phyloP scores from a whole-genome alignment of 2,329 filamentous ascomycete species.

The Claviceps sorghi region DNA sequence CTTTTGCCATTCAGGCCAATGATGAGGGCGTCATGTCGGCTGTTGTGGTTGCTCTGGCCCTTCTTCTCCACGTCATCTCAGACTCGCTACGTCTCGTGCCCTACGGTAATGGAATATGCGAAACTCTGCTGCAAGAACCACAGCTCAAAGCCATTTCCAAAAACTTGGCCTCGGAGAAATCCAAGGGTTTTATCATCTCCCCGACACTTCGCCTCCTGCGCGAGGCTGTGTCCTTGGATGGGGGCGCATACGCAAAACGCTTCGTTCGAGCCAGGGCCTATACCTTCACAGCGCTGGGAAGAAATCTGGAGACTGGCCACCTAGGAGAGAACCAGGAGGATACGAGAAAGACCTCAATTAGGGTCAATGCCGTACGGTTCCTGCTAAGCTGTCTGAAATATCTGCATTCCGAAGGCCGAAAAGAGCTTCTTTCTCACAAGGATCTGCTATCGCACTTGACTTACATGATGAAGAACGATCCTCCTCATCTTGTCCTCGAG shows the following conservation, averaged over 20 bases:
- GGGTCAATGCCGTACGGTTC: conserved; percentile 72
- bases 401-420: conserved; percentile 62
- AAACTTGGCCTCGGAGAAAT: conserved; percentile 64
- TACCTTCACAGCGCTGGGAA: conserved; percentile 65
- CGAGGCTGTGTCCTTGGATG: conserved; percentile 75
- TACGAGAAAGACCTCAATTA: conserved; percentile 56
- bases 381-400: conserved; percentile 66
- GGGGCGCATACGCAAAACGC: conserved; percentile 61
- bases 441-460: conserved; percentile 76
- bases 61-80: conserved; percentile 68
- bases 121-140: conserved; percentile 64
- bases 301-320: conserved; percentile 62
- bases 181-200: conserved; percentile 77
- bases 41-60: conserved; percentile 64
- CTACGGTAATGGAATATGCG: conserved; percentile 64
- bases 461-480: conserved; percentile 63
- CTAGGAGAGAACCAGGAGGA: conserved; percentile 45
- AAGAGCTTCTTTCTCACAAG: conserved; percentile 63
- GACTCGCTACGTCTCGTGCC: conserved; percentile 58
- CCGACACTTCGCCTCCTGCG: conserved; percentile 74
- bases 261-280: conserved; percentile 66
- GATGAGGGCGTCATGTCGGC: conserved; percentile 71
- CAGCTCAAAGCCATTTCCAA: conserved; percentile 69
- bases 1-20: conserved; percentile 62
- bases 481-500: conserved; percentile 59